Base-by-base conservation (phyloP, 176 grass and related monocot species). In the Aegilops tauschii region DNA sequence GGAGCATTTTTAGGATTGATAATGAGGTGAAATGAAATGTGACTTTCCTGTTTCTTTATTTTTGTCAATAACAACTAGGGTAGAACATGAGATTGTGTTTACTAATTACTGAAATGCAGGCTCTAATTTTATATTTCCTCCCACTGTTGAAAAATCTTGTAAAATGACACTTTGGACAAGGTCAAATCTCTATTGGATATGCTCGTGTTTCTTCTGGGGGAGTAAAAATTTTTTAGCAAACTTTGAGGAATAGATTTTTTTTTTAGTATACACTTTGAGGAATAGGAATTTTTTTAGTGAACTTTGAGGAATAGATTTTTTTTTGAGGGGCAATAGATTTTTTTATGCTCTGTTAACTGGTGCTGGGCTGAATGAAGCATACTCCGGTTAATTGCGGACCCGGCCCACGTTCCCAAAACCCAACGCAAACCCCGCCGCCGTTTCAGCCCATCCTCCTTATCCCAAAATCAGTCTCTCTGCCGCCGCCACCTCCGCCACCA, bases 1-100 rank as follows among this genome's bases (percentile, higher is more conserved):
- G 66, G 86, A 92, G 50, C 83, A 75, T 62, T 92, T 86, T 63
- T 92, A 74, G 52, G 30, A 45, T 36, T 72, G 66, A n/a, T 59
- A 77, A 37, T 9, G 2, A 12, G 20, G 31, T 16, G 12, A 13
- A 31, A 69, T 10, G 9, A 36, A 36, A 27, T 42, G 18, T 1
- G 1, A 76, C 10, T 64, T 45, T 4, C 52, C 6, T 61, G 12
- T 79, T 61, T 12, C n/a, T 79, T 7, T 79, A 61, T 21, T 61
- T 79, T 37, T 79, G 16, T 12, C 45, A 56, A 54, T 54, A 44
- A 18, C 25, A 9, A 32, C 3, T 54, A 54, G 28, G 73, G 27
- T 81, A 68, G 25, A 4, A 66, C 10, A n/a, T 82, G 20, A 17
- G 21, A 12, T 58, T 20, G 28, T 70, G 54, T 50, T 52, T 20